A percentile compares a stretch with the other conserved stretches of the same genome.
These are phyloP conservation scores for Calonectria fujianensis DNA, from an alignment of 2,329 filamentous ascomycete genomes.

Conservation along the genomic window DNA sequence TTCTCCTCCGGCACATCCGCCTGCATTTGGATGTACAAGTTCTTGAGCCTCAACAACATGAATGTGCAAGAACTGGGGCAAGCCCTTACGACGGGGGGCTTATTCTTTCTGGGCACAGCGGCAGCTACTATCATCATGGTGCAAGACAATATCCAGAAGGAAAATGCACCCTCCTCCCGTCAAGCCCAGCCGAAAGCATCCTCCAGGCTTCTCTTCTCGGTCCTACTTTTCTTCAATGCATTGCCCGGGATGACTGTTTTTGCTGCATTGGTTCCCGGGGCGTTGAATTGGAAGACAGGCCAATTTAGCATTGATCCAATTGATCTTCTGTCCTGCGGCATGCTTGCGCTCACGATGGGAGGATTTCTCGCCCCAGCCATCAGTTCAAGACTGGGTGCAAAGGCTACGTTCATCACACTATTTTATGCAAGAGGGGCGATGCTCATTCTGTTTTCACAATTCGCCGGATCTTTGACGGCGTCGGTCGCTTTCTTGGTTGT, in stretches of 20 bases:
- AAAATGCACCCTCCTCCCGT: not conserved
- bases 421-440: constrained; percentile 8
- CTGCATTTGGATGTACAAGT: not conserved
- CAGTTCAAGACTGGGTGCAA: constrained; percentile 19
- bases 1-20: constrained; percentile 26
- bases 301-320: not conserved
- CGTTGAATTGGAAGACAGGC: not conserved
- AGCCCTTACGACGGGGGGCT: not conserved
- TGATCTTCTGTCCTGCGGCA: not conserved
- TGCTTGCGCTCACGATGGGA: constrained; percentile 27
- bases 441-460: constrained; percentile 18
- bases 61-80: not conserved
- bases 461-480: not conserved
- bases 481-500: not conserved
- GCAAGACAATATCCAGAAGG: not conserved
- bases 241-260: constrained; percentile 34
- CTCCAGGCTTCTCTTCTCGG: constrained; percentile 9
- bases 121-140: not conserved
- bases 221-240: constrained; percentile 34
- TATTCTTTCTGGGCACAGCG: not conserved
- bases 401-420: not conserved
- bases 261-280: constrained; percentile 19
- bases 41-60: not conserved
- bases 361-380: constrained; percentile 26
- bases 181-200: not conserved